Evolutionary conservation across 306 rosid species (phyloP).

Genomic region (Cucurbita maxima): DNA sequence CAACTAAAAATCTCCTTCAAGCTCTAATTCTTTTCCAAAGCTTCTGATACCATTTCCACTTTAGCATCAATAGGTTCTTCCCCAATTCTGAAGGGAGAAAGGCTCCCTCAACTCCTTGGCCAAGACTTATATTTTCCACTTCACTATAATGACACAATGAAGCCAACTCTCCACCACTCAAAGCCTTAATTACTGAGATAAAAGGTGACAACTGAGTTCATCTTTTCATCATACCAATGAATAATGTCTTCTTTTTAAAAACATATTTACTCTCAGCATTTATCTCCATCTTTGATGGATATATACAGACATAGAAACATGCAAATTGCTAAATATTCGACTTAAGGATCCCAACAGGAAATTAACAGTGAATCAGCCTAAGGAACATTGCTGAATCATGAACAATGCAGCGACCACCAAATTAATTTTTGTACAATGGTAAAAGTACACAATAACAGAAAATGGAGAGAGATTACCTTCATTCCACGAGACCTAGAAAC

Average conservation of each 20-base stretch:
- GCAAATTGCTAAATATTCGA: neutral
- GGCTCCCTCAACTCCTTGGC: neutral
- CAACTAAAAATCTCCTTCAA: neutral
- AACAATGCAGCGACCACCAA: neutral
- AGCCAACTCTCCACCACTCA: too few relatives aligned
- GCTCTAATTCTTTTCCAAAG: neutral
- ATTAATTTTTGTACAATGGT: neutral
- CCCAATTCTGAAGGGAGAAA: neutral
- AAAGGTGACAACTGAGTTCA: neutral
- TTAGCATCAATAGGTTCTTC: neutral
- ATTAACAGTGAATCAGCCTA: neutral
- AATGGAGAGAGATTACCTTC: conserved; percentile 32
- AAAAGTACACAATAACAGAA: neutral
- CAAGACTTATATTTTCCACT: neutral
- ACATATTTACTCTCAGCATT: neutral
- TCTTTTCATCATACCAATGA: neutral
- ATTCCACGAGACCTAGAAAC: conserved; percentile 23
- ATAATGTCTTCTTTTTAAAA: neutral
- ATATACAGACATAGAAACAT: neutral
- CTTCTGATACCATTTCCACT: neutral
- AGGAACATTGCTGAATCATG: neutral
- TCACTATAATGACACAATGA: too few relatives aligned
- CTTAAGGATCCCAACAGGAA: neutral
- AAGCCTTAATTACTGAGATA: too few relatives aligned
- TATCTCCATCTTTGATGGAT: neutral